Evolutionary conservation across 2,329 filamentous ascomycete species (phyloP).

Genomic region (Apiospora hydei): DNA sequence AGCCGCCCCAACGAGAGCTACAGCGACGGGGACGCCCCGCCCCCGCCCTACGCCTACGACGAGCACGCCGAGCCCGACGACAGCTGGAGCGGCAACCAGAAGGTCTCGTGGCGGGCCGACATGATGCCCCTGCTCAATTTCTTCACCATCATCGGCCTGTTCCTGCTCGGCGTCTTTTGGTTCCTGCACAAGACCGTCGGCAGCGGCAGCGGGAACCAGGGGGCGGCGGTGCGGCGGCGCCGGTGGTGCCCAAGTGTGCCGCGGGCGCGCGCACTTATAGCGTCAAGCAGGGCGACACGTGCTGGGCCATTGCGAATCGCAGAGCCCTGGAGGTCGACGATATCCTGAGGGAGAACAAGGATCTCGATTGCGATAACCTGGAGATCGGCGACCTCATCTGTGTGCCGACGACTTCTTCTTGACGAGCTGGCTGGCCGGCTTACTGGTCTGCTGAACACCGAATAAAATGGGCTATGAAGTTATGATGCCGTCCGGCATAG

Average conservation of each 20-base stretch:
- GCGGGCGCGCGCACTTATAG: conserved; percentile 46
- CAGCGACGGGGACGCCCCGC: conserved; percentile 31
- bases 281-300: conserved; percentile 57
- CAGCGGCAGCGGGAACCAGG: conserved; percentile 27
- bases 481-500: not conserved
- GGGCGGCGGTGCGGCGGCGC: conserved; percentile 2
- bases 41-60: conserved; percentile 33
- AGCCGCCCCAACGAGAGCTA: conserved; percentile 25
- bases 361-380: conserved; percentile 56
- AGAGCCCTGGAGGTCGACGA: conserved; percentile 53
- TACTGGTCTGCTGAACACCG: not conserved
- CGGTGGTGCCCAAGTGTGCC: conserved; percentile 36
- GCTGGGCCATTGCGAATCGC: conserved; percentile 58
- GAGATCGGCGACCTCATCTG: conserved; percentile 52
- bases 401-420: conserved; percentile 43
- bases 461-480: not conserved
- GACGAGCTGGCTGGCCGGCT: not conserved
- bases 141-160: conserved; percentile 59
- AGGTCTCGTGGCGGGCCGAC: conserved; percentile 57
- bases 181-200: conserved; percentile 48
- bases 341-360: conserved; percentile 53
- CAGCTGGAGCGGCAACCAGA: conserved; percentile 25
- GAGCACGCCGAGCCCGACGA: not conserved
- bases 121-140: conserved; percentile 66
- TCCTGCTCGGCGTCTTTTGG: conserved; percentile 58